Base-by-base conservation (phyloP, 1,284 basidiomycete genomes). In the Ganoderma boninense region DNA sequence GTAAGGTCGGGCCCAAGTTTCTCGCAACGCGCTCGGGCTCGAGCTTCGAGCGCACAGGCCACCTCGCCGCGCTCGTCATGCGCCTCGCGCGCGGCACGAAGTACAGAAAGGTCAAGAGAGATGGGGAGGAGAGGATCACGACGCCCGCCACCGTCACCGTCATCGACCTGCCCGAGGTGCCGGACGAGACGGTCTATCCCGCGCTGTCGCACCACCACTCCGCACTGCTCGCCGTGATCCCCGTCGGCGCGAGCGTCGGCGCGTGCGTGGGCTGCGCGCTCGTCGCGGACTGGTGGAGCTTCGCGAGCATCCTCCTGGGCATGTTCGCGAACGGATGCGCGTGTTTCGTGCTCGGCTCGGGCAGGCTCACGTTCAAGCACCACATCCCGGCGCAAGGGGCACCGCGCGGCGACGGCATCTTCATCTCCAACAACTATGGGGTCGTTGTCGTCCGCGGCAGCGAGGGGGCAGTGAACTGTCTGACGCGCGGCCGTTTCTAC, bases 21-120 rank as follows among this genome's bases (percentile, higher is more conserved):
- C 68, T 70, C 56, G 71, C 74, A 6, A 70, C 74, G n/a, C 70
- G 69, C 67, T 75, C 74, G 1, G 74, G 74, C 38, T 73, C 74
- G 43, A n/a, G 26, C 57, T 62, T 73, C 44, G 65, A 68, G 23
- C 59, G 38, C 29, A 75, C 72, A 23, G 62, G 67, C 6, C 74
- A 75, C 70, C 65, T 67, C 49, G 74, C 70, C 20, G 57, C 71
- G 59, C 74, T 75, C 69, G 38, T 75, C 60, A 60, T 69, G 66
- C 69, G 69, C 49, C 60, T 49, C 44, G 72, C 70, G 56, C 68
- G 66, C 59, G 18, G 57, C 38, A 52, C 57, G 20, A 16, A 60
- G 7, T 2, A 14, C 18, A 10, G 16, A 14, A 29, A 43, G 4
- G 40, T 5, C 60, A 14, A 23, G 40, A 13, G 14, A 20, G 20